Base-by-base conservation (phyloP, 106 monocot species). In the Cymbidium sinense region DNA sequence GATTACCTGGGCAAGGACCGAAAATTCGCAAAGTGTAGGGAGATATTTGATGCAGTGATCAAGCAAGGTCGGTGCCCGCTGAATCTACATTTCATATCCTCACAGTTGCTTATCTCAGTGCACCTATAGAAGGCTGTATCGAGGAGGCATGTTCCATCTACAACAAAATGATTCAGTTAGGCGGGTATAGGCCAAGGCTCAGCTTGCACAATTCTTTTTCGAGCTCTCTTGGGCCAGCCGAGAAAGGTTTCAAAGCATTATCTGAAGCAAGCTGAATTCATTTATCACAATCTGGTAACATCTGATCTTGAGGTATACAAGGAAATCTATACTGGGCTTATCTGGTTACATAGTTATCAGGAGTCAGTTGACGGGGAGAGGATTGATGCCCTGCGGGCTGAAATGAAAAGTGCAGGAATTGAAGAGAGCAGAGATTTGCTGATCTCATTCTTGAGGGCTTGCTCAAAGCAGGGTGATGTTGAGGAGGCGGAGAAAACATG, bases 271-370 rank as follows among this genome's bases (percentile, higher is more conserved):
- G 99, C 90, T 29, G 99, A 99, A 62, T 90, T 87, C 77, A 85
- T 99, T 50, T 99, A 86, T 78, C 87, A 87, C 55, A 95, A 99
- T 78, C 64, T 99, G 18, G 76, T 83, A 9, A 90, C 90, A n/a
- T 79, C 62, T 27, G 82, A 85, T 37, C 75, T 92, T 10, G 85
- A 90, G 79, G 77, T 94, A 28, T 78, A 85, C 43, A 92, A 85
- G 77, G 99, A 95, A 55, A 67, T 99, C 9, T 95, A 90, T 78
- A 83, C 81, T 7, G 92, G 99, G n/a, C 72, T 99, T 52, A 90
- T 99, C 21, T 89, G 95, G 95, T 81, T 99, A 29, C 99, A 99
- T 54, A 99, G 99, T 70, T 87, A 90, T 79, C 99, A 99, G 79
- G 92, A 99, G 73, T 67, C 43, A 11, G 81, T 99, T 25, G 90